Evolutionary conservation across 2,329 filamentous ascomycete species (phyloP), one percentile per base, ranked within the genome.

Genomic region (Phialophora expanda): DNA sequence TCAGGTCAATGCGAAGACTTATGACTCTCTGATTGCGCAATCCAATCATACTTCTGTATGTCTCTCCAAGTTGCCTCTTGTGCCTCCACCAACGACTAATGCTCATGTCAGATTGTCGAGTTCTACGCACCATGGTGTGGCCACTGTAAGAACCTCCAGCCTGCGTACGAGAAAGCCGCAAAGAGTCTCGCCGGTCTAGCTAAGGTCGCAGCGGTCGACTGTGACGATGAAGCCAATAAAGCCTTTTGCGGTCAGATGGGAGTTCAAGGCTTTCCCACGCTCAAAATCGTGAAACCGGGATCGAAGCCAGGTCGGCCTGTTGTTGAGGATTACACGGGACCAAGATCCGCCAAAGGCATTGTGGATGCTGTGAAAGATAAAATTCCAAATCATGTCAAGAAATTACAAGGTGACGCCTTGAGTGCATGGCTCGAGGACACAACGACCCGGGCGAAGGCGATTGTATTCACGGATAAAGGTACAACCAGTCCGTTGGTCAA

Each of bases 61-160:
- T 76, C 28, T 14, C 32, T 50, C 28, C 46, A 9, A 24, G 11
- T 30, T 44, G 34, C 38, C 38, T 8, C 17, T 48, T 44, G 46
- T 8, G 28, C 44, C 30, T 26, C n/a, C 32, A 28, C 41, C 22
- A 62, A 71, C 74, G 70, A 74, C 71, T 56, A 44, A 68, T 53
- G 41, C 48, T 55, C 44, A 22, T 59, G 50, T 48, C 61, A 85
- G 83, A 81, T 85, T 71, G 78, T 85, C 72, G 83, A 85, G 82
- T 98, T 98, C 85, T 98, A 97, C 75, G 94, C 94, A 8, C 94
- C 94, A 26, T 98, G 94, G 94, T 98, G 95, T 75, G 95, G 94
- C 50, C 95, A 98, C 81, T 99, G 95, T 82, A 86, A 97, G 80
- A 97, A 90, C 80, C 89, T 99, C 74, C 93, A 97, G 81, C 94